Base-by-base conservation (phyloP, 257 asterid genomes). In the Striga asiatica region DNA sequence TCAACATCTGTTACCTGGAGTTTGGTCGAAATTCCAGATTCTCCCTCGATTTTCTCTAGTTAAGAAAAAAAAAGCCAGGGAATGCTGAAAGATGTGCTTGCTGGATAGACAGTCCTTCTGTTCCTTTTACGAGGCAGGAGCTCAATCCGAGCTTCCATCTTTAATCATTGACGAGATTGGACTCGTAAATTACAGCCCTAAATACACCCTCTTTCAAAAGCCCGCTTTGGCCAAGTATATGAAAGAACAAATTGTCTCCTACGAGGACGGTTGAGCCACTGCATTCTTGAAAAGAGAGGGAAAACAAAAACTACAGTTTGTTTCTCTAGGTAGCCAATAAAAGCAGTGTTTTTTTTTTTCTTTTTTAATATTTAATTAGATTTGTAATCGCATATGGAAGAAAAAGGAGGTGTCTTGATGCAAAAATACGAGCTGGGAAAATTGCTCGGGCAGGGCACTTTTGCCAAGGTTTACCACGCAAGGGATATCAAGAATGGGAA, bases 51-150 rank as follows among this genome's bases (percentile, higher is more conserved):
- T 50, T 70, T 73, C 50, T 62, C 71, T 56, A 20, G 67, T 58
- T 61, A 58, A 54, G 54, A 45, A 62, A 59, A 58, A 69, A 73
- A 60, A 67, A 41, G 17, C 59, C 70, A 74, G 81, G 95, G 95
- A 82, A 84, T 88, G 95, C 91, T 62, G 95, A 82, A 88, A 81
- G 81, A 88, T 84, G 88, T 78, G 85, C 67, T 62, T 76, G 62
- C 20, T 12, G 66, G 70, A 54, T 52, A 72, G 66, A 49, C 70
- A 64, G 68, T 71, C 78, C 37, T 50, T 67, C 62, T 70, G 72
- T n/a, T 52, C 50, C 38, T 52, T 34, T 32, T 57, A 67, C 43
- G 76, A 61, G 47, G 60, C 31, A 13, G 64, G 66, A 74, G 68
- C 82, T 73, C 82, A 21, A 50, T 53, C 43, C 18, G 76, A 73